phyloP scores from a whole-genome alignment of 169 alveolate genomes.

The Eimeria necatrix region DNA sequence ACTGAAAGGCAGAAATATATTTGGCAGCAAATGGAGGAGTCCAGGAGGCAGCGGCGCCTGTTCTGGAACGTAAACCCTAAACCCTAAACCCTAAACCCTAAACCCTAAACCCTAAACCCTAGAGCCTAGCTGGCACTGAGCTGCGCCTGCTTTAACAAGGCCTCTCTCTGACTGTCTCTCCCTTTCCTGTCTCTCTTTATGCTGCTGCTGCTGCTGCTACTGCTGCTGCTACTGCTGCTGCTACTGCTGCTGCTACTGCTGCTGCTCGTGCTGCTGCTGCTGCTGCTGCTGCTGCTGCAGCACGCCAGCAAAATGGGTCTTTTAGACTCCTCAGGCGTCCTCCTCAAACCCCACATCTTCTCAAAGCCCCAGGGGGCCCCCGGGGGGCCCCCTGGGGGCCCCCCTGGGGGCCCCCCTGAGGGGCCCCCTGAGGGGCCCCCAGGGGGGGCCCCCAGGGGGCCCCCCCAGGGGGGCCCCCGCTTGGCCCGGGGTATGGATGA shows the following conservation, averaged over 20 bases:
- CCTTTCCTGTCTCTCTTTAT: too few relatives aligned
- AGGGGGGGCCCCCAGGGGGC: too few relatives aligned
- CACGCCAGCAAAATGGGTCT: background rate
- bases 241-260: too few relatives aligned
- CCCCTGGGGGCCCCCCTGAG: background rate
- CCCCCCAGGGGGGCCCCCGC: too few relatives aligned
- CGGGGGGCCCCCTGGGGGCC: background rate
- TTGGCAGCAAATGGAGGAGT: slow-evolving; percentile 72
- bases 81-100: slow-evolving; percentile 54
- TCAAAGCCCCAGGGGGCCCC: background rate
- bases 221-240: too few relatives aligned
- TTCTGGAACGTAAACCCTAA: slow-evolving; percentile 73
- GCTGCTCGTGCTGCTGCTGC: background rate
- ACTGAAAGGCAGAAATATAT: slow-evolving; percentile 51
- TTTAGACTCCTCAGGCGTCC: background rate
- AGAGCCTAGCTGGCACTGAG: too few relatives aligned
- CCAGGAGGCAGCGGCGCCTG: slow-evolving; percentile 58
- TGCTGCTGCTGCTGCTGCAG: slow-evolving; percentile 13
- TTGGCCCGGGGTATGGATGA: background rate
- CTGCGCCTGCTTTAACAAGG: too few relatives aligned
- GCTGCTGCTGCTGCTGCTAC: too few relatives aligned
- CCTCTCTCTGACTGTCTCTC: too few relatives aligned
- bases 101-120: slow-evolving; percentile 56
- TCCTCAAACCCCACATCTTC: background rate
- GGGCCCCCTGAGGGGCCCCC: too few relatives aligned